Evolutionary conservation across 177 flowering plant species (phyloP).

Genomic region (Vitis hybrid): DNA sequence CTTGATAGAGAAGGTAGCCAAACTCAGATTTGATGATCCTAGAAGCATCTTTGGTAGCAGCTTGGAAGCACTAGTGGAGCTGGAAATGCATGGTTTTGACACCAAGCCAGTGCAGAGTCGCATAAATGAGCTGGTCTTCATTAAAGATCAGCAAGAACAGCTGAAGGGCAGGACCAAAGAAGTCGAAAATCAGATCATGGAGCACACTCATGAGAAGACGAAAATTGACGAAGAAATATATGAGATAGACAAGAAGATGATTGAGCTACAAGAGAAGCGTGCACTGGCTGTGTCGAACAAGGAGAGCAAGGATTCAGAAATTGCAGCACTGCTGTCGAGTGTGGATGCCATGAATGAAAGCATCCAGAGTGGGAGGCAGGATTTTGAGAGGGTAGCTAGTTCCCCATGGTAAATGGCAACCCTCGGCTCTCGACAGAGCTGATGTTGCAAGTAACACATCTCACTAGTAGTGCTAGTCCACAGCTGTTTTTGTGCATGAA

Average conservation of each 20-base stretch:
- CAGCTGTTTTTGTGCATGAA: no score
- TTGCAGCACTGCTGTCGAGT: slow-evolving; percentile 13
- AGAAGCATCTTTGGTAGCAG: slow-evolving; percentile 23
- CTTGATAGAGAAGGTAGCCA: slow-evolving; percentile 33
- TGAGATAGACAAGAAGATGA: slow-evolving; percentile 29
- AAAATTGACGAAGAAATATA: slow-evolving; percentile 23
- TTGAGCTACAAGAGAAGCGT: slow-evolving; percentile 29
- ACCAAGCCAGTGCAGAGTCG: slow-evolving; percentile 24
- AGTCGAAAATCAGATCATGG: slow-evolving; percentile 17
- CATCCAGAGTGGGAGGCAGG: slow-evolving; percentile 7
- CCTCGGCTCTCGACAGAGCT: no score
- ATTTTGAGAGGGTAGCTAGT: slow-evolving; percentile 26
- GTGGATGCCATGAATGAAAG: slow-evolving; percentile 6
- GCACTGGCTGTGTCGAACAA: slow-evolving; percentile 1
- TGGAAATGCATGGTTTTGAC: slow-evolving; percentile 50
- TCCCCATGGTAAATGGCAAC: slow-evolving; percentile 23
- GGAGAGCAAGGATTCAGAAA: slow-evolving; percentile 19
- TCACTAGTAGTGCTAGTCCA: no score
- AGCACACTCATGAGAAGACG: slow-evolving; percentile 9
- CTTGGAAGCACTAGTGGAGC: slow-evolving; percentile 32
- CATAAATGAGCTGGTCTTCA: slow-evolving; percentile 21
- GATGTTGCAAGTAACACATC: no score
- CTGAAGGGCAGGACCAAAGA: slow-evolving; percentile 9
- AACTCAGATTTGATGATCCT: slow-evolving; percentile 29
- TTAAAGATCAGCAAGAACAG: slow-evolving; percentile 28